Evolutionary conservation across 148 eudicot genomes (phyloP), one percentile per base, ranked within the genome.

Genomic region (Chenopodium album): DNA sequence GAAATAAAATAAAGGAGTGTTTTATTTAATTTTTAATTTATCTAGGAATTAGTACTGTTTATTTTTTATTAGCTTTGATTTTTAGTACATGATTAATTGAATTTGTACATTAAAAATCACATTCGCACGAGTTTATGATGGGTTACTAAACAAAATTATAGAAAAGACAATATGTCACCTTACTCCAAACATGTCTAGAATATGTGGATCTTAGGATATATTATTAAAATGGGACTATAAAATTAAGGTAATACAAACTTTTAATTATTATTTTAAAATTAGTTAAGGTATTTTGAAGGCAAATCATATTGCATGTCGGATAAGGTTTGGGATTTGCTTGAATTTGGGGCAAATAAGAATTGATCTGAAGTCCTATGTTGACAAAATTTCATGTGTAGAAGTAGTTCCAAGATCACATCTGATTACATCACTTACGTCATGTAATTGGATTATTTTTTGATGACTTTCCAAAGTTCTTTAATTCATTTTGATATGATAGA

Each of bases 161-260:
- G 34, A 63, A 68, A 73, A 73, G 82, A 80, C 78, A 74, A 14
- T 66, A 68, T 75, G 79, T 81, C 59, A 54, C 79, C 68, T 50
- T 67, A 76, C 79, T 10, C 66, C 75, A 81, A 81, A 81, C 84
- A 81, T 81, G 75, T 34, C 50, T 81, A 8, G 52, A 50, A 22
- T 73, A 28, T 19, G 71, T 28, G 74, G 48, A 41, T 11, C 50
- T 34, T 7, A 44, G 69, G 22, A 77, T 62, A 62, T 14, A 19
- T 56, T 31, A 37, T 54, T 60, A 28, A 54, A 9, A 22, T 76
- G 22, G 16, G 2, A 17, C 17, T 56, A 76, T 32, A 76, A 76
- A 16, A 76, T 28, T 44, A 63, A 63, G 80, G 68, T 46, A 56
- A 1, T 52, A 2, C 62, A 56, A 56, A 14, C 2, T 14, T 56